Evolutionary conservation across 768 basidiomycete species (phyloP).

Genomic region (Gautieria morchelliformis): DNA sequence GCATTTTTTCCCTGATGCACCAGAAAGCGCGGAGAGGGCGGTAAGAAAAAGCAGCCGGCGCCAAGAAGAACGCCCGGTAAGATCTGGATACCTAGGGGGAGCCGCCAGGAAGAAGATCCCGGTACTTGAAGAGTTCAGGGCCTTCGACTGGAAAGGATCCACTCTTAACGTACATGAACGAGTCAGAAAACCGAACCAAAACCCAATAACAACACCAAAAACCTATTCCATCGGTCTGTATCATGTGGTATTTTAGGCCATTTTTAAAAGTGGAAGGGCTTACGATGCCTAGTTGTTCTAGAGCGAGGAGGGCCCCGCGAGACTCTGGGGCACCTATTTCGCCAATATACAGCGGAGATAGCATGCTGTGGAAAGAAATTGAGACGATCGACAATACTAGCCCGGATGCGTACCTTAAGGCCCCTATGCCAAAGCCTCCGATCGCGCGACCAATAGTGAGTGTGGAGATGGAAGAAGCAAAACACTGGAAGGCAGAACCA

Average conservation of each 20-base stretch:
- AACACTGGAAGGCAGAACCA: constrained; percentile 61
- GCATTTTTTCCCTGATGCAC: constrained; percentile 44
- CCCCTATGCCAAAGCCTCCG: constrained; percentile 76
- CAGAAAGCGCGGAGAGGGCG: constrained; percentile 52
- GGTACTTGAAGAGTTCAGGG: constrained; percentile 32
- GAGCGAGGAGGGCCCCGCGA: constrained; percentile 66
- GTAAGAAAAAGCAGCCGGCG: constrained; percentile 40
- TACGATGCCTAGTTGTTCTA: constrained; percentile 72
- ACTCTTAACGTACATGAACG: constrained; percentile 21
- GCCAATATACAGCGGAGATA: constrained; percentile 75
- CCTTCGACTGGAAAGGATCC: background rate
- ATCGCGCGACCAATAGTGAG: constrained; percentile 63
- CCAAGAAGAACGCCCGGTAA: constrained; percentile 59
- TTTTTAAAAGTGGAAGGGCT: background rate
- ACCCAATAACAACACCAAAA: constrained; percentile 70
- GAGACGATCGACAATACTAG: constrained; percentile 8
- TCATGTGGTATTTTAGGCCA: background rate
- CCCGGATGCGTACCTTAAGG: constrained; percentile 39
- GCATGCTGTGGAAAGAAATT: constrained; percentile 38
- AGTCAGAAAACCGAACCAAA: constrained; percentile 74
- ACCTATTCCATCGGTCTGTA: constrained; percentile 17
- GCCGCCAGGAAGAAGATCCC: constrained; percentile 63
- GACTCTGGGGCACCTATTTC: constrained; percentile 78
- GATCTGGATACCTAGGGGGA: constrained; percentile 65
- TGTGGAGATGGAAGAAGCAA: constrained; percentile 44